These are phyloP conservation scores for Hymenoscyphus repandus DNA, from an alignment of 2,329 filamentous ascomycete genomes.

Conservation along the genomic window DNA sequence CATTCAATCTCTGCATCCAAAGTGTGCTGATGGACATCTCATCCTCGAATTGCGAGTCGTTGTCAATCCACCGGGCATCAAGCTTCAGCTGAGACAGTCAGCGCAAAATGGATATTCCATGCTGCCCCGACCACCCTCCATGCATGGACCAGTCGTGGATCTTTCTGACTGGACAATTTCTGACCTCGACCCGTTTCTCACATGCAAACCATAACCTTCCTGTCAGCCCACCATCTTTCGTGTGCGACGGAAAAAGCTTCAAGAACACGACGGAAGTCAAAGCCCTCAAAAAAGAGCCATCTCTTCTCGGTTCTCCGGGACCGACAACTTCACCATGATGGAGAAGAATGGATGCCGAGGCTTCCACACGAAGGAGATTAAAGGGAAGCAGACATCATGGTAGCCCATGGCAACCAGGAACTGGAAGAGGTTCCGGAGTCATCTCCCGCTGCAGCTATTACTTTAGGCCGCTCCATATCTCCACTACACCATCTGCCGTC, in stretches of 20 bases:
- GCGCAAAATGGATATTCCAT: background rate
- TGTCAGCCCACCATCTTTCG: background rate
- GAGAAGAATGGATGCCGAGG: too few species aligned
- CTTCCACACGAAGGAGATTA: too few species aligned
- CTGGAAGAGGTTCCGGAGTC: background rate
- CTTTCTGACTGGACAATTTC: constrained; percentile 3
- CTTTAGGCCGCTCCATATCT: background rate
- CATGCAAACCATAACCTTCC: constrained; percentile 1
- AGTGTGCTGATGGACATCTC: background rate
- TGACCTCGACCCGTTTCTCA: background rate
- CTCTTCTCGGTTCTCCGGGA: too few species aligned
- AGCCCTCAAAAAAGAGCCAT: too few species aligned
- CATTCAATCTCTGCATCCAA: background rate
- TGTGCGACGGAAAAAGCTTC: background rate
- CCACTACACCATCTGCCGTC: background rate
- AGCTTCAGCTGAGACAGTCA: background rate
- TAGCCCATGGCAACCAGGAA: too few species aligned
- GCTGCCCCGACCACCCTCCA: background rate
- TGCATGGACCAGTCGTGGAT: constrained; percentile 6
- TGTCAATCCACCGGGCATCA: background rate
- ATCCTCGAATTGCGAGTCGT: background rate
- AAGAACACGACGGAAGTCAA: background rate
- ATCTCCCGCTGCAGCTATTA: background rate
- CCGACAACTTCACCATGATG: too few species aligned
- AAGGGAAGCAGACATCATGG: too few species aligned